A percentile compares a stretch with the other conserved stretches of the same genome.
These are phyloP conservation scores for Rusavskia elegans DNA, from an alignment of 495 filamentous ascomycete species.

Conservation along the genomic window DNA sequence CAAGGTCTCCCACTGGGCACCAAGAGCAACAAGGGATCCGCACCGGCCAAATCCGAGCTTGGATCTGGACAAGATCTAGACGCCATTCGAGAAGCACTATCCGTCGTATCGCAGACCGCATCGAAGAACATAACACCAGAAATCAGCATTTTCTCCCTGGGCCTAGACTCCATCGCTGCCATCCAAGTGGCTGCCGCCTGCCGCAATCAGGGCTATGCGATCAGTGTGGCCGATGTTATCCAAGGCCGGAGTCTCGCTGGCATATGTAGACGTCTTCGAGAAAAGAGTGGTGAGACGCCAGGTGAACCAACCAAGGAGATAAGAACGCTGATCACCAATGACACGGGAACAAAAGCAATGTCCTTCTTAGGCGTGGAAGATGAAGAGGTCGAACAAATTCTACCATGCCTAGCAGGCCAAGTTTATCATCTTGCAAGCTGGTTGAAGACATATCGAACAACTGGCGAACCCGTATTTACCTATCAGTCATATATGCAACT, in stretches of 20 bases:
- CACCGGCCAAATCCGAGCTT: constrained; percentile 6
- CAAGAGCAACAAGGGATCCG: not conserved
- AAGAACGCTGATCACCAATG: constrained; percentile 10
- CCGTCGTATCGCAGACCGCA: constrained; percentile 44
- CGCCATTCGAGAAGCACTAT: constrained; percentile 43
- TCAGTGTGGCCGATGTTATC: constrained; percentile 52
- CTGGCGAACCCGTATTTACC: constrained; percentile 48
- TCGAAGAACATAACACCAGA: constrained; percentile 40
- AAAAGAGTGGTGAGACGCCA: constrained; percentile 2
- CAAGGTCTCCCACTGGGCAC: not conserved
- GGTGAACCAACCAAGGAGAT: constrained; percentile 1
- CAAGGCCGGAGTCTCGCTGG: constrained; percentile 43
- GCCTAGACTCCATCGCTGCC: constrained; percentile 79
- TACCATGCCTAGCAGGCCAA: constrained; percentile 57
- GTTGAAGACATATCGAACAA: constrained; percentile 40
- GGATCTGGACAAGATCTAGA: constrained; percentile 17
- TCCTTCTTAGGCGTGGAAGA: constrained; percentile 17
- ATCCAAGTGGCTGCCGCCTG: constrained; percentile 57
- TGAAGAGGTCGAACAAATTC: constrained; percentile 32
- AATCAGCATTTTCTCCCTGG: constrained; percentile 69
- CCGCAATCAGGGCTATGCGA: constrained; percentile 36
- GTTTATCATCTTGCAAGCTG: constrained; percentile 53
- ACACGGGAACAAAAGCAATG: constrained; percentile 19
- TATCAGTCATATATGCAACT: constrained; percentile 27
- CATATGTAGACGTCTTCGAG: constrained; percentile 27